Evolutionary conservation across 192 early-diverging fungal species (phyloP), one percentile per base, ranked within the genome.

Genomic region (Backusella tuberculispora): DNA sequence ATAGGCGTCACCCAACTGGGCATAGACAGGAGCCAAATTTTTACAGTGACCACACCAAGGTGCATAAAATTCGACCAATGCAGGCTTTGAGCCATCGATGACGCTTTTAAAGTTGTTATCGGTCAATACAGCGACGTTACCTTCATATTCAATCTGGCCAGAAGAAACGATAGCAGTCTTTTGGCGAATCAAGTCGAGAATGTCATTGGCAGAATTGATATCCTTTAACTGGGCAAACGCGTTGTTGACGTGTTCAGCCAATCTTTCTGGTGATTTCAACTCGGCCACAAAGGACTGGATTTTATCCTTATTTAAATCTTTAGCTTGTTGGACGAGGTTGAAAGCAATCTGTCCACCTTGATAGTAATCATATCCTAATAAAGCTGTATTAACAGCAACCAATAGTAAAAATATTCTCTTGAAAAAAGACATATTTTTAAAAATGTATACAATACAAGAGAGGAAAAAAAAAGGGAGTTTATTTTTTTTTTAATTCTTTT

Each of bases 31-130:
- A 42, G 86, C 88, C 78, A 92, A 83, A 74, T 69, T 85, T 85
- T 93, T 93, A 88, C 94, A 95, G 85, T 95, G 93, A 48, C 92
- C 93, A 78, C 93, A 96, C 95, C 91, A 92, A 3, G 93, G 92
- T 17, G 96, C 95, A 80, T 92, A 95, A 81, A 97, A 96, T 80
- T 96, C 90, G 19, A 97, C 91, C 37, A 96, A 84, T 5, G 90
- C 91, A 67, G 92, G 87, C 78, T 90, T 90, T 64, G 83, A 85
- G 26, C 94, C 94, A 73, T 95, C 90, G 41, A 94, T 85, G 38
- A 90, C 82, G 44, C 80, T 63, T 53, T 90, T 84, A 76, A 95
- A 94, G 79, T 84, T 90, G 45, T 81, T 76, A 10, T 84, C 77
- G 7, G 83, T 87, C 40, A 93, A 72, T 14, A 81, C 85, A 21